Percentiles rank a stretch among this genome's conserved stretches.
These are phyloP conservation scores for Hansfordia pulvinata DNA, from an alignment of 2,329 filamentous ascomycete genomes.

Conservation along the genomic window DNA sequence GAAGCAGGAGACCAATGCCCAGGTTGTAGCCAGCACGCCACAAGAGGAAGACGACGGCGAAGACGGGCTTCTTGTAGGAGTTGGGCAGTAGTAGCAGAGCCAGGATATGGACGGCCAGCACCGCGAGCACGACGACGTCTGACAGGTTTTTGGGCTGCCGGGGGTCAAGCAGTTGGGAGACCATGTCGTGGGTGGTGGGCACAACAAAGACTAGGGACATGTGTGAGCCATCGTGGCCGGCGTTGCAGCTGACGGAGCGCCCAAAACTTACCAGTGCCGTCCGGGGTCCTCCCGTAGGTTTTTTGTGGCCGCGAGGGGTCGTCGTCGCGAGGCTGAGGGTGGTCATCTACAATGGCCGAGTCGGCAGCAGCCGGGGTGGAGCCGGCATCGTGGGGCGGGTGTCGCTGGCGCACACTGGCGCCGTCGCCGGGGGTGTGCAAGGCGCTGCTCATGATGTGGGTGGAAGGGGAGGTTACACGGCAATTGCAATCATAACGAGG, in stretches of 20 bases:
- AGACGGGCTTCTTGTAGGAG: constrained; percentile 57
- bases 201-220: constrained; percentile 70
- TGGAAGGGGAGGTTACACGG: too few species aligned
- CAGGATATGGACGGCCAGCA: constrained; percentile 63
- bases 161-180: constrained; percentile 89
- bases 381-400: too few species aligned
- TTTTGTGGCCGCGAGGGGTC: constrained; percentile 34
- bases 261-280: constrained; percentile 67
- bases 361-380: too few species aligned
- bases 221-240: constrained; percentile 2
- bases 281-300: constrained; percentile 82
- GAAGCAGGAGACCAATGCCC: constrained; percentile 81
- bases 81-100: constrained; percentile 61
- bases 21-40: constrained; percentile 90
- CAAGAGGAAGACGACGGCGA: constrained; percentile 75
- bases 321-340: too few species aligned
- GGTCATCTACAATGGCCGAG: too few species aligned
- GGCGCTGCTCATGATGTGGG: too few species aligned
- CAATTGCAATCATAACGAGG: too few species aligned
- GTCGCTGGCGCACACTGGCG: too few species aligned
- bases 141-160: constrained; percentile 91
- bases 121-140: constrained; percentile 65
- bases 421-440: too few species aligned
- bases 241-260: constrained; percentile 5
- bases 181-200: constrained; percentile 96